These are phyloP conservation scores for Fusarium papillatum DNA, from an alignment of 2,329 filamentous ascomycete genomes.

Conservation along the genomic window DNA sequence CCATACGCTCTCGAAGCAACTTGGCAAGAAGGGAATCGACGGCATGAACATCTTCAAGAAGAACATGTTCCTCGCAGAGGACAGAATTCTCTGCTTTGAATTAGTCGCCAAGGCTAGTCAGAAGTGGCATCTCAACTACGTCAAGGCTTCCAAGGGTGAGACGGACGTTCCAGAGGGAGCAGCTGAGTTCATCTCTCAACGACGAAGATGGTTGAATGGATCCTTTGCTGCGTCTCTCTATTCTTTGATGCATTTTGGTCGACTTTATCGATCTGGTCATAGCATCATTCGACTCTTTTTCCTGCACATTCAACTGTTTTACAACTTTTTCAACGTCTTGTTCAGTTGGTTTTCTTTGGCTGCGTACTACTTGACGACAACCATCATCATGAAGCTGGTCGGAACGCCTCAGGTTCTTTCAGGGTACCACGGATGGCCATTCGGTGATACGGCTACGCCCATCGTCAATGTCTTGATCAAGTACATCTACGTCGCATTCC, in stretches of 20 bases:
- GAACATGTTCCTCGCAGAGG: constrained; percentile 44
- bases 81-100: constrained; percentile 43
- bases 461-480: constrained; percentile 40
- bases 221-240: constrained; percentile 43
- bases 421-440: constrained; percentile 39
- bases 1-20: constrained; percentile 40
- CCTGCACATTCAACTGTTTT: constrained; percentile 40
- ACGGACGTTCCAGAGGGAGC: constrained; percentile 42
- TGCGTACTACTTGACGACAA: constrained; percentile 39
- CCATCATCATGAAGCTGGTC: constrained; percentile 42
- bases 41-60: constrained; percentile 46
- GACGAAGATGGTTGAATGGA: constrained; percentile 42
- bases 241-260: constrained; percentile 41
- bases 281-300: constrained; percentile 41
- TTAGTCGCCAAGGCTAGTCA: constrained; percentile 42
- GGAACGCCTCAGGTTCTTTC: constrained; percentile 35
- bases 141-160: constrained; percentile 43
- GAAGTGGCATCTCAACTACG: constrained; percentile 44
- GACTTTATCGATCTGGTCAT: constrained; percentile 40
- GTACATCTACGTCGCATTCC: constrained; percentile 41
- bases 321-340: constrained; percentile 41
- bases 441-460: constrained; percentile 37
- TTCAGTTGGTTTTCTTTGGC: constrained; percentile 41
- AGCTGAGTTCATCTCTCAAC: constrained; percentile 40
- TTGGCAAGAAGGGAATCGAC: constrained; percentile 43